Evolutionary conservation across 140 eudicot genomes (phyloP).

Genomic region (Flaveria floridana): DNA sequence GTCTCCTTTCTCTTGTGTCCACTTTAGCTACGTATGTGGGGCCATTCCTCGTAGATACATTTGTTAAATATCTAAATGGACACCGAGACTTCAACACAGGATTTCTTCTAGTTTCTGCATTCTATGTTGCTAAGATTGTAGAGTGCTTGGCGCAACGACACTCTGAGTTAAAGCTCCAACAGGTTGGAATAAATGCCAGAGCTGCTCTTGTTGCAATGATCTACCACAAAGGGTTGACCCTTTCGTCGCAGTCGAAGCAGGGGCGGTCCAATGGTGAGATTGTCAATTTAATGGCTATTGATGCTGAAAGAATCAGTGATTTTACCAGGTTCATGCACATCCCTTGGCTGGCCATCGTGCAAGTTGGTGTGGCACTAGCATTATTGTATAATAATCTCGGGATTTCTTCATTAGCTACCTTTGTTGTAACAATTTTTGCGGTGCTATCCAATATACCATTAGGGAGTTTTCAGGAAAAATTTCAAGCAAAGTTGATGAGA

Average conservation of each 20-base stretch:
- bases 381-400: slow-evolving; percentile 60
- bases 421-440: slow-evolving; percentile 47
- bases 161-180: slow-evolving; percentile 43
- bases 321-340: slow-evolving; percentile 60
- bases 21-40: slow-evolving; percentile 63
- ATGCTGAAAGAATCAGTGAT: slow-evolving; percentile 71
- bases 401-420: slow-evolving; percentile 53
- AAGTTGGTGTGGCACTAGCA: slow-evolving; percentile 56
- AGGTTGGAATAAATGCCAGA: slow-evolving; percentile 48
- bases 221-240: slow-evolving; percentile 38
- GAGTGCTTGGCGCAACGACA: slow-evolving; percentile 58
- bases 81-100: slow-evolving; percentile 39
- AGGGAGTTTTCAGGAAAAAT: slow-evolving; percentile 50
- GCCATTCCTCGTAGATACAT: slow-evolving; percentile 64
- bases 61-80: slow-evolving; percentile 69
- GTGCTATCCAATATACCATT: slow-evolving; percentile 57
- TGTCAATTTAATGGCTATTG: slow-evolving; percentile 82
- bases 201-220: slow-evolving; percentile 53
- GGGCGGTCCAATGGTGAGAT: slow-evolving; percentile 68
- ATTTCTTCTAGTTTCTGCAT: slow-evolving; percentile 47
- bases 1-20: slow-evolving; percentile 39
- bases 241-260: slow-evolving; percentile 57
- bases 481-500: slow-evolving; percentile 57
- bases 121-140: slow-evolving; percentile 48
- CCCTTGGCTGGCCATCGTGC: slow-evolving; percentile 54